Evolutionary conservation across 805 yeast species (phyloP), one percentile per base, ranked within the genome.

Genomic region (Blastobotrys americana): DNA sequence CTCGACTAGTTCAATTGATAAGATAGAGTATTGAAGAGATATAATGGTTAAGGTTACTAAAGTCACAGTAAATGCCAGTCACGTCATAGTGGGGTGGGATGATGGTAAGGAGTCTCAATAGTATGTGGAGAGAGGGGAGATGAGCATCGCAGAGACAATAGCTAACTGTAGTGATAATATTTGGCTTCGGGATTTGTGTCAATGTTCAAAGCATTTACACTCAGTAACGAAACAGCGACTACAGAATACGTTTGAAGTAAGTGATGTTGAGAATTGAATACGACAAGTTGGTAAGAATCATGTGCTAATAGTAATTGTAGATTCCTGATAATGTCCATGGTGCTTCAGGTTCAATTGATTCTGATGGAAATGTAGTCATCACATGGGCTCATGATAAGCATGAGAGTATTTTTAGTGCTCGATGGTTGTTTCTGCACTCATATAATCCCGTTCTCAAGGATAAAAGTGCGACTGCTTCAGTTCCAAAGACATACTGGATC

Each of bases 131-230:
- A 10, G n/a, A 22, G 8, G 6, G 10, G 28, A 13, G 31, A 13
- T 13, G 31, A 13, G 10, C n/a, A n/a, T n/a, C n/a, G 23, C 34
- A 19, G 8, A 5, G n/a, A 16, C 35, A 19, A 31, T 21, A n/a
- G 43, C 38, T 13, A n/a, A n/a, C n/a, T n/a, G n/a, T n/a, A 52
- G 54, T 48, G 78, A 76, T 55, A 58, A 72, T 56, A 68, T 80
- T 38, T 80, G 85, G 85, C 66, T 80, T 16, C 65, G 86, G 39
- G 86, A 80, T 58, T 71, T 73, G 53, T 80, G 86, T 52, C 81
- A 72, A 49, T 80, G 84, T 50, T 59, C 63, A 8, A 51, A 66
- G 22, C 78, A 84, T 59, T 77, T 69, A 60, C 78, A 73, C 55
- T 61, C 70, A 2, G 55, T 63, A 39, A 80, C 86, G 27, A 76